Conservation (phyloP, 75 land plant species). For the Sequoiadendron giganteum region DNA sequence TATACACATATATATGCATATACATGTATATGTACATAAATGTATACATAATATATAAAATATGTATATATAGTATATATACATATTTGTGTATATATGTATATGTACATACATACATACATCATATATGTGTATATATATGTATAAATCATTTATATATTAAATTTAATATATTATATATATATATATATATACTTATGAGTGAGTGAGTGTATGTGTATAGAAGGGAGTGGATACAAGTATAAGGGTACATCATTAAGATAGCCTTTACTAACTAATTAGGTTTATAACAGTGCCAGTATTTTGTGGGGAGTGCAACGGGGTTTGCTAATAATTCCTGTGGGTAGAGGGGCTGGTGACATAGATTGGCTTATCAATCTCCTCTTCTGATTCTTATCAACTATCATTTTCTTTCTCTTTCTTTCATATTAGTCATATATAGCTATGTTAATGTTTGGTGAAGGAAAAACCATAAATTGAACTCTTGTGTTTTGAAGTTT, state of each 20-base stretch:
- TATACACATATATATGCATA: too few relatives aligned
- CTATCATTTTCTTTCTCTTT: not conserved
- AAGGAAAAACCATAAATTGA: not conserved
- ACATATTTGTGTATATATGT: too few relatives aligned
- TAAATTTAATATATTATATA: too few relatives aligned
- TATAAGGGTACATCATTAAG: not conserved
- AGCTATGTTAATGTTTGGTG: not conserved
- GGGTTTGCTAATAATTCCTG: not conserved
- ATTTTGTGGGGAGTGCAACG: not conserved
- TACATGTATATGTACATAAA: too few relatives aligned
- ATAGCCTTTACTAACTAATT: not conserved
- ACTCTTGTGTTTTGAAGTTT: not conserved
- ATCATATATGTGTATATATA: too few relatives aligned
- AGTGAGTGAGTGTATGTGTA: too few relatives aligned
- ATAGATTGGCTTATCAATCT: not conserved
- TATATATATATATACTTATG: too few relatives aligned
- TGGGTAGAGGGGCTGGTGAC: too few relatives aligned
- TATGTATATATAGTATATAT: too few relatives aligned
- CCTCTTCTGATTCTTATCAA: not conserved
- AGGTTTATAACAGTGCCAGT: not conserved
- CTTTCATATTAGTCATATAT: constrained; percentile 3
- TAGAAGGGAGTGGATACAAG: not conserved
- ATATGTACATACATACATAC: too few relatives aligned
- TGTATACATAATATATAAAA: too few relatives aligned
- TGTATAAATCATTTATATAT: too few relatives aligned